Conservation (phyloP, 345 rosid species). For the Gossypium australe region DNA sequence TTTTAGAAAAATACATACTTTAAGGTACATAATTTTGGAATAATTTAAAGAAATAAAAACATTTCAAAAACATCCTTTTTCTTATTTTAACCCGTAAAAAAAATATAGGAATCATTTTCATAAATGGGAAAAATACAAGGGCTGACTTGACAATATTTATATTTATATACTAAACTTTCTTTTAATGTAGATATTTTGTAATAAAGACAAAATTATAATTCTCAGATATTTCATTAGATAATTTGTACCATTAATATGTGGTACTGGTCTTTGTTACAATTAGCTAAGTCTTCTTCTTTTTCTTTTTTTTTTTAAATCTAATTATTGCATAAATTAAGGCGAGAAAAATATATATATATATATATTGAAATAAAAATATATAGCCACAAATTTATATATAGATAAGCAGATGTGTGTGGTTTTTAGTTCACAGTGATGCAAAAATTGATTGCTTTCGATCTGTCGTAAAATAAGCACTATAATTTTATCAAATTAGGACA, state of each 20-base stretch:
- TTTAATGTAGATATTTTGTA: background rate
- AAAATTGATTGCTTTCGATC: background rate
- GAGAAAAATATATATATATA: background rate
- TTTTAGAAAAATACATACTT: too few relatives aligned
- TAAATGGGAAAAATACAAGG: too few relatives aligned
- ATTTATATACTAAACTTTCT: background rate
- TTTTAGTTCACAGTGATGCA: background rate
- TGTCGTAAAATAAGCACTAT: background rate
- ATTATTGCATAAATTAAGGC: background rate
- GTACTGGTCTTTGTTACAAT: background rate
- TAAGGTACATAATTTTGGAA: too few relatives aligned
- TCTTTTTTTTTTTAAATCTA: background rate
- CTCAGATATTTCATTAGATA: background rate
- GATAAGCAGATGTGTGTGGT: background rate
- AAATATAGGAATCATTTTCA: background rate
- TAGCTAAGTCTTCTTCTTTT: background rate
- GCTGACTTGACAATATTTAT: background rate
- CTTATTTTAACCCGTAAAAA: too few relatives aligned
- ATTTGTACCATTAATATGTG: background rate
- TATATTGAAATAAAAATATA: background rate
- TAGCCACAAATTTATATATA: background rate
- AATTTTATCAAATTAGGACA: background rate
- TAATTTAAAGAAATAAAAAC: too few relatives aligned
- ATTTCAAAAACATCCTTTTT: too few relatives aligned
- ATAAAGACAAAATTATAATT: background rate